phyloP scores from a whole-genome alignment of 257 asterid genomes.

The Petunia secreta region DNA sequence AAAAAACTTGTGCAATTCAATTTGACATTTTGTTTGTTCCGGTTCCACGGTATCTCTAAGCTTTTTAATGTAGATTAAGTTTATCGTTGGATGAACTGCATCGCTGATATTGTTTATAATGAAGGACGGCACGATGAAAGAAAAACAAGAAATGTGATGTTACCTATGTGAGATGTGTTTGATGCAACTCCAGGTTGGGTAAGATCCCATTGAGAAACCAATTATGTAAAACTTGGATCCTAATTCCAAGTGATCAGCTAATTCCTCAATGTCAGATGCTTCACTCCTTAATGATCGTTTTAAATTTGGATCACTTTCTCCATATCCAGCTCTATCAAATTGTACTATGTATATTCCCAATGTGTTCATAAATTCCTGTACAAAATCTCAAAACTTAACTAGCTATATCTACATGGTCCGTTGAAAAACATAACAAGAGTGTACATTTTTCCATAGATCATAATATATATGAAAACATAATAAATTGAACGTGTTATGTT shows the following conservation, averaged over 20 bases:
- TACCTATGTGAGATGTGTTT: slow-evolving; percentile 70
- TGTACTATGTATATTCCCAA: slow-evolving; percentile 61
- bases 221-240: slow-evolving; percentile 76
- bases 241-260: slow-evolving; percentile 68
- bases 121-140: neutral
- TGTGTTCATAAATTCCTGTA: slow-evolving; percentile 68
- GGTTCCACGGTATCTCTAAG: no score
- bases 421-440: neutral
- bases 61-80: no score
- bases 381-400: neutral
- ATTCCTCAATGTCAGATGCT: slow-evolving; percentile 82
- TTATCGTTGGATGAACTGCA: no score
- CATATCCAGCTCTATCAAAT: slow-evolving; percentile 94
- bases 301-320: slow-evolving; percentile 89
- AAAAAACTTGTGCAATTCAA: neutral
- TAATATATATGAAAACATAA: neutral
- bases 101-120: no score
- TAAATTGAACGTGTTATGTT: neutral
- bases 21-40: no score
- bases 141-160: neutral
- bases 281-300: slow-evolving; percentile 71
- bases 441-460: no score
- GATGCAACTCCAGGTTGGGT: slow-evolving; percentile 84
- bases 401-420: neutral
- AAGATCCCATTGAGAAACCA: slow-evolving; percentile 82